A percentile compares a stretch with the other conserved stretches of the same genome.
Conservation (phyloP, 208 protist species). For the Trypanosoma platydactyli region DNA sequence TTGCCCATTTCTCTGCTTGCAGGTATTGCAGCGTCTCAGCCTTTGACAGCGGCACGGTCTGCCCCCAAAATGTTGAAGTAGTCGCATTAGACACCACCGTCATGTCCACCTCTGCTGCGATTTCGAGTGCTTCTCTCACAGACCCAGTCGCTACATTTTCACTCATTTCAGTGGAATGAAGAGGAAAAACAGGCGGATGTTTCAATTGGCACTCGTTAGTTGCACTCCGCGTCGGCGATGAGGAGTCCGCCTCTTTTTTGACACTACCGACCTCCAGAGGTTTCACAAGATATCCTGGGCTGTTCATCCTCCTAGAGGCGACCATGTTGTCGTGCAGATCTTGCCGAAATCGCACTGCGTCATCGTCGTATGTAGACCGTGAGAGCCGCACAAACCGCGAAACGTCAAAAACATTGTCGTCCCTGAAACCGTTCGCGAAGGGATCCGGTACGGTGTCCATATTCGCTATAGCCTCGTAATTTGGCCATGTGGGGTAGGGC, state of each 20-base stretch:
- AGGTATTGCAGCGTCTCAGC: neutral
- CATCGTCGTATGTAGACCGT: slow-evolving; percentile 38
- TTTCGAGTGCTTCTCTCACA: too few relatives aligned
- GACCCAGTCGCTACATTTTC: too few relatives aligned
- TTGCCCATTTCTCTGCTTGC: neutral
- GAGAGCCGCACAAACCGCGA: slow-evolving; percentile 20
- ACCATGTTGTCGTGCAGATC: slow-evolving; percentile 74
- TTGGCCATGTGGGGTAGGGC: slow-evolving; percentile 56
- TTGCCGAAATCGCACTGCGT: slow-evolving; percentile 57
- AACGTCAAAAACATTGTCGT: slow-evolving; percentile 15
- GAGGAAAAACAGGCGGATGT: too few relatives aligned
- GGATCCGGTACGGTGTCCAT: slow-evolving; percentile 1
- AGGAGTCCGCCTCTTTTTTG: neutral
- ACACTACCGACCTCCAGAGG: neutral
- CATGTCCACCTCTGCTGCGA: too few relatives aligned
- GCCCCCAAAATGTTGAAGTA: too few relatives aligned
- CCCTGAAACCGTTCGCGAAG: neutral
- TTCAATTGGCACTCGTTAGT: neutral
- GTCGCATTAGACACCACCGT: too few relatives aligned
- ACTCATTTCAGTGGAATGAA: too few relatives aligned
- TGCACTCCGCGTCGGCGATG: neutral
- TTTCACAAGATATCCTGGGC: neutral
- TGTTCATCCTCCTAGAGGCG: slow-evolving; percentile 20
- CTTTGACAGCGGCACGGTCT: neutral
- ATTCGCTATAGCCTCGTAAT: slow-evolving; percentile 60